Evolutionary conservation across 1,284 basidiomycete species (phyloP), one percentile per base, ranked within the genome.

Genomic region (Ceratobasidium sp.): DNA sequence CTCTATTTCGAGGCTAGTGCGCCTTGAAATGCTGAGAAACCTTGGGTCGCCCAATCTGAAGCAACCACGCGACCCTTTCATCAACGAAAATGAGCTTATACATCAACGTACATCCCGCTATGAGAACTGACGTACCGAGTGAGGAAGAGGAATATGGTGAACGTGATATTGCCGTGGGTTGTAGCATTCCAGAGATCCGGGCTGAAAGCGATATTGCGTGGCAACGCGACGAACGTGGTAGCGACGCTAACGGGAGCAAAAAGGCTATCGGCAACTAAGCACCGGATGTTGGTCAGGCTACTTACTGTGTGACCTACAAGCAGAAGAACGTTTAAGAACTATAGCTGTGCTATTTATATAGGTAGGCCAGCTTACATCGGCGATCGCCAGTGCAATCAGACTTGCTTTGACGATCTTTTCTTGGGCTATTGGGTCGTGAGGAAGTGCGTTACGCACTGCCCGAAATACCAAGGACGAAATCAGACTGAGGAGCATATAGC

Each of bases 121-220:
- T 47, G 39, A 64, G 28, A 0, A 65, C 47, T 77, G 39, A 80
- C 84, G 67, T 81, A 91, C 91, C 92, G 88, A 78, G 85, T 85
- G 42, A 84, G 76, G 68, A 90, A 86, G 60, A 93, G 85, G 53
- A 90, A 83, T 45, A 90, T 77, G 26, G 89, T 87, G 76, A 89
- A 85, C 1, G 91, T 90, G 80, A 93, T 90, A 81, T 93, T 94
- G 39, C 92, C 92, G 79, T 93, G 92, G 0, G 90, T 92, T 85
- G 89, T 90, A 20, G 86, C 81, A 82, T 93, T 93, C 92, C 92
- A 94, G 15, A 81, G 80, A 11, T 81, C 80, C 54, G 88, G 84
- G 35, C 84, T 84, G 78, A 86, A 89, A 66, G 86, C 87, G 77
- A 92, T 81, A n/a, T 87, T 84, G 47, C 82, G 80, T 0, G 92